A percentile compares a stretch with the other conserved stretches of the same genome.
phyloP scores from a whole-genome alignment of 2,329 filamentous ascomycete species.

The Penicillium crustosum region DNA sequence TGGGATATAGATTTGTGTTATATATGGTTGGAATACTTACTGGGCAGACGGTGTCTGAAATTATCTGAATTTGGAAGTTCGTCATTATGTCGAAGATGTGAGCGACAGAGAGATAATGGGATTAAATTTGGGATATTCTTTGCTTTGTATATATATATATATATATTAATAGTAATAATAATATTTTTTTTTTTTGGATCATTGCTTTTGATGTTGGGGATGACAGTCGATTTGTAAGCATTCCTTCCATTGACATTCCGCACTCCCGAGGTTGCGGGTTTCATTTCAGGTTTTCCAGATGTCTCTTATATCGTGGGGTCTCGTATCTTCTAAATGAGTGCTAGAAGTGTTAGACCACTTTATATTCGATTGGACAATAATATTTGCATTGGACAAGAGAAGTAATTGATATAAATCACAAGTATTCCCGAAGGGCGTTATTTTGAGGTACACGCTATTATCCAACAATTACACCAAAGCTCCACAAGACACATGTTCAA shows the following conservation, averaged over 20 bases:
- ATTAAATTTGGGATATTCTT: background rate
- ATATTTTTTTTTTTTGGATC: background rate
- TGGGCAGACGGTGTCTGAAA: conserved; percentile 81
- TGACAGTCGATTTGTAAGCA: conserved; percentile 9
- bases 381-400: background rate
- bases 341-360: background rate
- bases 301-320: background rate
- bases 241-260: background rate
- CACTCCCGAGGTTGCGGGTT: background rate
- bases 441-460: background rate
- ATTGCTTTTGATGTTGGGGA: background rate
- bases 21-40: conserved; percentile 25
- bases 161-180: no score
- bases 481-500: background rate
- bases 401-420: background rate
- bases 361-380: background rate
- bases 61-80: conserved; percentile 72
- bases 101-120: background rate
- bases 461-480: background rate
- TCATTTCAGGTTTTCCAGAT: no score
- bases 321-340: background rate
- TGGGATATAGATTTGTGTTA: background rate
- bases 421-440: background rate
- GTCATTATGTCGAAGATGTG: conserved; percentile 55
- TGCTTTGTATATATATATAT: background rate